Evolutionary conservation across 169 alveolate species (phyloP).

Genomic region (Eimeria nieschulzi): DNA sequence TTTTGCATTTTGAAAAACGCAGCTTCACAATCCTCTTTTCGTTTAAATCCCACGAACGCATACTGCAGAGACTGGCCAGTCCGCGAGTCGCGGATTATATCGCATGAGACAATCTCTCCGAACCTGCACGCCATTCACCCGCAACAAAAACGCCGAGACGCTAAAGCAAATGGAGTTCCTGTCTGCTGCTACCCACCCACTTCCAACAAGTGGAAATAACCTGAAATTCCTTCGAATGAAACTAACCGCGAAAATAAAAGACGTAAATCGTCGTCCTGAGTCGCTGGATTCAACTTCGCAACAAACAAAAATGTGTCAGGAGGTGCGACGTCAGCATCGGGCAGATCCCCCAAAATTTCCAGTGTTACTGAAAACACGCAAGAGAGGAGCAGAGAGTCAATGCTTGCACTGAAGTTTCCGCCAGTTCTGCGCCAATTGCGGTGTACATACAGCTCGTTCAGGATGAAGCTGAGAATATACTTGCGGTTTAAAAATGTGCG

Average conservation of each 20-base stretch:
- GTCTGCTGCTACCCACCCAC: no score
- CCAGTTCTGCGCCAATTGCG: no score
- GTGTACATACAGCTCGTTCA: neutral
- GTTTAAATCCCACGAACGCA: slow-evolving; percentile 98
- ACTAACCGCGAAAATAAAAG: slow-evolving; percentile 87
- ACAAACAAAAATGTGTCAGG: slow-evolving; percentile 98
- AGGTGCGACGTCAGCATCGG: slow-evolving; percentile 98
- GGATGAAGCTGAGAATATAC: neutral
- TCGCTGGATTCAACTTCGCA: slow-evolving; percentile 97
- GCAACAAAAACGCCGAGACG: no score
- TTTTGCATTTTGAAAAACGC: slow-evolving; percentile 98
- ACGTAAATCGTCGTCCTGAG: slow-evolving; percentile 97
- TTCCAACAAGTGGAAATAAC: neutral
- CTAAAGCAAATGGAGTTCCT: no score
- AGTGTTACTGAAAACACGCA: slow-evolving; percentile 89
- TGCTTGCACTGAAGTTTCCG: no score
- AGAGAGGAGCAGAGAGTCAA: neutral
- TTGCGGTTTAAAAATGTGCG: neutral
- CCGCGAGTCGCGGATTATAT: slow-evolving; percentile 97
- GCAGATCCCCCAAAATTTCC: slow-evolving; percentile 97
- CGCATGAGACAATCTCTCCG: slow-evolving; percentile 95
- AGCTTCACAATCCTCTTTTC: slow-evolving; percentile 94
- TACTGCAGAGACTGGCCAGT: slow-evolving; percentile 98
- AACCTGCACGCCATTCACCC: no score
- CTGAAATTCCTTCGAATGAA: slow-evolving; percentile 12